Conservation (phyloP, 1,284 basidiomycete species). For the Coniferiporia weirii region DNA sequence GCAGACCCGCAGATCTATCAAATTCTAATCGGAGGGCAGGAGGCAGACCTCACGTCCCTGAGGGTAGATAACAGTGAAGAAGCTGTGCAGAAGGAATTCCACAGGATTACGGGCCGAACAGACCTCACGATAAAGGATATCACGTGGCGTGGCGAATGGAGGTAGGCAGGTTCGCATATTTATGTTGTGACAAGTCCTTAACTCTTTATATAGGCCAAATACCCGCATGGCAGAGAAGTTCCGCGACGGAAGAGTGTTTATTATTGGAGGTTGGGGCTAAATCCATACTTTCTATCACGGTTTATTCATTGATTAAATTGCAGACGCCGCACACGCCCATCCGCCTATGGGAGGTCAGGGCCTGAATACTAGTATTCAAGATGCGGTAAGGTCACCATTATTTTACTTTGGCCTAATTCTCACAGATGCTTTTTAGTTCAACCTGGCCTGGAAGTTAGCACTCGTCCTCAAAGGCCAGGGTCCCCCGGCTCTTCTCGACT, state of each 20-base stretch:
- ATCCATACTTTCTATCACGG: not conserved
- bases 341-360: conserved; percentile 43
- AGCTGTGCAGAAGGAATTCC: conserved; percentile 21
- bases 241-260: conserved; percentile 30
- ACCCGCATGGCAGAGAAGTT: conserved; percentile 35
- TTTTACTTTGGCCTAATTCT: not conserved
- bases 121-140: conserved; percentile 33
- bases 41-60: conserved; percentile 19
- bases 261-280: conserved; percentile 31
- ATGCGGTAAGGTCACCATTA: conserved; percentile 28
- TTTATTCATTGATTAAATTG: not conserved
- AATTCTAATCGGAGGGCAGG: conserved; percentile 9
- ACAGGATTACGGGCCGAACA: conserved; percentile 27
- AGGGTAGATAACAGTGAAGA: conserved; percentile 12
- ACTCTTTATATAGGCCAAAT: conserved; percentile 29
- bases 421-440: conserved; percentile 26
- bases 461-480: conserved; percentile 28
- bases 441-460: conserved; percentile 39
- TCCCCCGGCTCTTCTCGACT: conserved; percentile 27
- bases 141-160: conserved; percentile 27
- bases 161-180: conserved; percentile 18
- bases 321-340: conserved; percentile 42
- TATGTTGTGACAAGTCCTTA: not conserved
- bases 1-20: not conserved
- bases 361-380: conserved; percentile 36